Conservation (phyloP, 768 basidiomycete genomes). For the Macrolepiota fuliginosa region DNA sequence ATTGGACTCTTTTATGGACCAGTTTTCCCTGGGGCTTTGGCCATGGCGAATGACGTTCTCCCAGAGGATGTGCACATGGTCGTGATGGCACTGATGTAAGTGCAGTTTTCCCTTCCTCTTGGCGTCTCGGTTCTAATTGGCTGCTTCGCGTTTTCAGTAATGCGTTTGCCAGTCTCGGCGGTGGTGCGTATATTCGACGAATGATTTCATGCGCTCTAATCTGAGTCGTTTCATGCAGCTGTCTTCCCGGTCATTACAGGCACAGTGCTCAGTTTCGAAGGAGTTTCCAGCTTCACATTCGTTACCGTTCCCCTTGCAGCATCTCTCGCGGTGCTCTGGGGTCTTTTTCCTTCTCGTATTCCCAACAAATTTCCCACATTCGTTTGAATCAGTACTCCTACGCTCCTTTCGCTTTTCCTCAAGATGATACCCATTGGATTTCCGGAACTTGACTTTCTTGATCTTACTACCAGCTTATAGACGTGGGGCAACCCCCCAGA, state of each 20-base stretch:
- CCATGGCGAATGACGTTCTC: constrained; percentile 43
- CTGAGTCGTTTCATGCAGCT: constrained; percentile 26
- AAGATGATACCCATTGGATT: not conserved
- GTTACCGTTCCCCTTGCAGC: constrained; percentile 39
- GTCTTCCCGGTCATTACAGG: constrained; percentile 51
- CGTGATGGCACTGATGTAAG: constrained; percentile 55
- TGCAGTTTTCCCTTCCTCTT: not conserved
- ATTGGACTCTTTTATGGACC: constrained; percentile 51
- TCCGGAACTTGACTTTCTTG: not conserved
- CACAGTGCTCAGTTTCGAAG: constrained; percentile 35
- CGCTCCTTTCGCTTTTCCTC: not conserved
- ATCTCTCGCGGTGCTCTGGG: constrained; percentile 4
- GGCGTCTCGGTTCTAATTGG: not conserved
- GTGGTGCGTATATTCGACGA: constrained; percentile 10
- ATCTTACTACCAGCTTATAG: not conserved
- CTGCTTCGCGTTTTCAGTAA: constrained; percentile 1
- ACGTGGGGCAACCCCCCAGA: not conserved
- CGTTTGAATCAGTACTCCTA: not conserved
- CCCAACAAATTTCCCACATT: not conserved
- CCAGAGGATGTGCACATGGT: constrained; percentile 48
- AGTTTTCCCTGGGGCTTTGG: constrained; percentile 45
- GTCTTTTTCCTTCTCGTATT: constrained; percentile 3
- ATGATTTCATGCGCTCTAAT: not conserved
- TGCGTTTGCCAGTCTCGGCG: constrained; percentile 15
- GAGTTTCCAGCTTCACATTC: constrained; percentile 37